These are phyloP conservation scores for Didymella segeticola DNA, from an alignment of 2,329 filamentous ascomycete species.

Conservation along the genomic window DNA sequence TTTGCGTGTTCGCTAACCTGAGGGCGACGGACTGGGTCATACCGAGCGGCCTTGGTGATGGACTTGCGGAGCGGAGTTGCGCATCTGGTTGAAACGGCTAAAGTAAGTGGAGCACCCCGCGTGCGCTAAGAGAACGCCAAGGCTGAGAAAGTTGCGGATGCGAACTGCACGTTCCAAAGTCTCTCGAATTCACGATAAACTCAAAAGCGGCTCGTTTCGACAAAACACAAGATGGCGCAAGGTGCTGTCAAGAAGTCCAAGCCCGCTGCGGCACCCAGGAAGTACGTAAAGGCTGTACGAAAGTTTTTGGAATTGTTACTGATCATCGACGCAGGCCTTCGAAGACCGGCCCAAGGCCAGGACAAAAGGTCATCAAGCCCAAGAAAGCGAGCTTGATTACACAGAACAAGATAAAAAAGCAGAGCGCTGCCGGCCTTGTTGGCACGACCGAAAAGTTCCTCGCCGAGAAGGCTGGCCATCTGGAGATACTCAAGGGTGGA, in stretches of 20 bases:
- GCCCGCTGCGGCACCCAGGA: constrained; percentile 43
- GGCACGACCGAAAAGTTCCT: constrained; percentile 72
- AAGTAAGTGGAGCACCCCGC: constrained; percentile 28
- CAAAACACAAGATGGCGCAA: constrained; percentile 52
- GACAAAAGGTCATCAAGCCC: constrained; percentile 68
- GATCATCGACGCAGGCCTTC: constrained; percentile 32
- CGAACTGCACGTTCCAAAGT: constrained; percentile 1
- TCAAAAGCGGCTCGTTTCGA: not conserved
- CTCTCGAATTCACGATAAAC: not conserved
- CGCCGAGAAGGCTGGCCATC: constrained; percentile 71
- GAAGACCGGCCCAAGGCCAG: constrained; percentile 61
- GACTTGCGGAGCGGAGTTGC: constrained; percentile 36
- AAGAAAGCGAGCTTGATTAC: constrained; percentile 68
- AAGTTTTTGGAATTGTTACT: constrained; percentile 10
- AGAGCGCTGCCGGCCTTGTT: constrained; percentile 67
- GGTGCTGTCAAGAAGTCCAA: constrained; percentile 56
- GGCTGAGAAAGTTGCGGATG: constrained; percentile 10
- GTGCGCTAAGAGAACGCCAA: constrained; percentile 18
- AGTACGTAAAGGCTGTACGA: constrained; percentile 40
- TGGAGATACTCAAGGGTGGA: constrained; percentile 71
- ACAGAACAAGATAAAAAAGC: constrained; percentile 69
- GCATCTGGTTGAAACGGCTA: constrained; percentile 32
- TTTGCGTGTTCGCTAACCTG: not conserved
- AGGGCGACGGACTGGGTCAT: not conserved
- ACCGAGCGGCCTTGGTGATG: constrained; percentile 30